Evolutionary conservation across 78 protist species (phyloP), one percentile per base, ranked within the genome.

Genomic region (Dictyostelium firmibasis): DNA sequence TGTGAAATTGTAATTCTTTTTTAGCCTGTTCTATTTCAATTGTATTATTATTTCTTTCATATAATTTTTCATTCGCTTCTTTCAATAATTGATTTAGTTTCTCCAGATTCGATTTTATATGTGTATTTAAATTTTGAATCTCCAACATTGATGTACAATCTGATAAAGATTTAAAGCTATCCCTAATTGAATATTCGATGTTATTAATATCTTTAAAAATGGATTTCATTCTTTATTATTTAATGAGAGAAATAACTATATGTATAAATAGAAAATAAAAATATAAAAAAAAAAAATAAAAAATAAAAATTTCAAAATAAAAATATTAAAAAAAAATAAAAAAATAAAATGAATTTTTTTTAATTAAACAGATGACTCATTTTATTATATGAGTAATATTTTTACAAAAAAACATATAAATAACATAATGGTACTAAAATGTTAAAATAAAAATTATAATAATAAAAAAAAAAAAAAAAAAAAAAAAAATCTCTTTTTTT

Each of bases 1-100:
- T 88, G 31, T 88, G 93, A 43, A 78, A 57, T 78, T 81, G 36
- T 29, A 88, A 79, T 67, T 88, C 93, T 44, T 88, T 88, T 79
- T 79, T 78, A 43, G 38, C 41, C 44, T 44, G 78, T 64, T 53
- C 70, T 18, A 88, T 20, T 20, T 79, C 74, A 31, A 72, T 7
- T 43, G 85, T 33, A 10, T 88, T 84, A 62, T 53, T 86, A 27
- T 79, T 88, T 47, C 72, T 43, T 64, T 88, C 81, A 23, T 38
- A 62, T 4, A 72, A 13, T 47, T 27, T 43, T 41, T 44, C 35
- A 27, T 27, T 67, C 27, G 33, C 60, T 6, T 76, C 93, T 43
- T 88, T 88, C 38, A 88, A 77, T 23, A 41, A 20, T 38, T 76
- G 27, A 43, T 79, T 60, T 64, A 88, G 44, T 43, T 36, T 60